Evolutionary conservation across 176 grass and related monocot species (phyloP).

Genomic region (Leersia perrieri): DNA sequence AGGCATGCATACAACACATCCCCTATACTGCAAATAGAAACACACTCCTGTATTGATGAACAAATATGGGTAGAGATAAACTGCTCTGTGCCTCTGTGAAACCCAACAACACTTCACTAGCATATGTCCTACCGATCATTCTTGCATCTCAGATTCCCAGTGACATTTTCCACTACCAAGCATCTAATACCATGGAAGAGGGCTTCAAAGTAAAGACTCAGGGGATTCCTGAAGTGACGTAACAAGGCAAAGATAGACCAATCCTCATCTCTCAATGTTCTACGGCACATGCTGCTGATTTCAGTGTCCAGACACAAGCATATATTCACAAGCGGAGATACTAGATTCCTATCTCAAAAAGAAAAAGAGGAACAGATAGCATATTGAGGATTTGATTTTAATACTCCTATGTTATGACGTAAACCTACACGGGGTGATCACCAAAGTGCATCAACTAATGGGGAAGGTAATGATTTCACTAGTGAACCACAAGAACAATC

Average conservation of each 20-base stretch:
- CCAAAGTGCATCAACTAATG: not conserved
- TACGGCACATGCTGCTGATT: not conserved
- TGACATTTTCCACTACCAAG: not conserved
- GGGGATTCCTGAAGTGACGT: not conserved
- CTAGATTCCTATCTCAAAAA: not conserved
- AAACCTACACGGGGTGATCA: not conserved
- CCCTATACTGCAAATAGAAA: not conserved
- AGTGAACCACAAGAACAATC: not conserved
- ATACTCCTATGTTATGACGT: too few relatives aligned
- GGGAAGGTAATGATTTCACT: not conserved
- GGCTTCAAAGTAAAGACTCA: not conserved
- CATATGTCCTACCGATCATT: not conserved
- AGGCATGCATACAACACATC: not conserved
- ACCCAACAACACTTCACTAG: not conserved
- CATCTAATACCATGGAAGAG: constrained; percentile 4
- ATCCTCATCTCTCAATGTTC: not conserved
- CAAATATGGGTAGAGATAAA: not conserved
- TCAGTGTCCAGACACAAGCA: not conserved
- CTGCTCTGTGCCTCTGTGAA: not conserved
- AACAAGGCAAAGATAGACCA: not conserved
- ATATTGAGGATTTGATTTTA: too few relatives aligned
- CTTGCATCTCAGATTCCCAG: not conserved
- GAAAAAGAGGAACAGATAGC: not conserved
- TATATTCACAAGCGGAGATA: not conserved
- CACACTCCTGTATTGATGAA: not conserved